Base-by-base conservation (phyloP, 108 stramenopile genomes). In the Stephanodiscus triporus region DNA sequence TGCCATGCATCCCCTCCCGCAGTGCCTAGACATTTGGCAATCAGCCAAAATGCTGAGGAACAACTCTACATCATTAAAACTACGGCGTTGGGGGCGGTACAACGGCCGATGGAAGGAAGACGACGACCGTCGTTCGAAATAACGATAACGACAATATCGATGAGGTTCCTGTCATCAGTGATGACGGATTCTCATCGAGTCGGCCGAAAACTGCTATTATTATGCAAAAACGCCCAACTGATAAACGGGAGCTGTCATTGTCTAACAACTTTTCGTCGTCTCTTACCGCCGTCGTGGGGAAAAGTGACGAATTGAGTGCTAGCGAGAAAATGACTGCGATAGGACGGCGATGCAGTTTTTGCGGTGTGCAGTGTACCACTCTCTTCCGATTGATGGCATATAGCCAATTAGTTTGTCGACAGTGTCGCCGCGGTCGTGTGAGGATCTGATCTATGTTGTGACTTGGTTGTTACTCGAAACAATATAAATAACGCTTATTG, bases 351-450 rank as follows among this genome's bases (percentile, higher is more conserved):
- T 40, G 40, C 40, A 11, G 11, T 11, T 40, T 11, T 11, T 40
- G 40, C 7, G 40, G 40, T 1, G 22, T 50, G 51, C 20, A 48
- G 0, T 68, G 27, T 3, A n/a, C 67, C 23, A 50, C 50, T 6
- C 54, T 68, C 3, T 68, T 68, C 53, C 67, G 67, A 30, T 30
- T 40, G 23, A 51, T 50, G 40, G 24, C 40, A 11, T 11, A 36
- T 36, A 4, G 0, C 22, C 70, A 72, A 27, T 51, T 72, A 26
- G 48, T 72, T 65, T 72, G 66, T 51, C 48, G 26, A n/a, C 19
- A 9, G 10, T 72, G 64, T 67, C 70, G 29, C 51, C 66, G 60
- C 60, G 24, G 60, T 34, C 60, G 60, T n/a, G 60, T 22, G 29
- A 9, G 40, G 40, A 11, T 8, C 40, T 40, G 40, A 40, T 40